phyloP scores from a whole-genome alignment of 495 filamentous ascomycete genomes.

The Rhizodiscina lignyota region DNA sequence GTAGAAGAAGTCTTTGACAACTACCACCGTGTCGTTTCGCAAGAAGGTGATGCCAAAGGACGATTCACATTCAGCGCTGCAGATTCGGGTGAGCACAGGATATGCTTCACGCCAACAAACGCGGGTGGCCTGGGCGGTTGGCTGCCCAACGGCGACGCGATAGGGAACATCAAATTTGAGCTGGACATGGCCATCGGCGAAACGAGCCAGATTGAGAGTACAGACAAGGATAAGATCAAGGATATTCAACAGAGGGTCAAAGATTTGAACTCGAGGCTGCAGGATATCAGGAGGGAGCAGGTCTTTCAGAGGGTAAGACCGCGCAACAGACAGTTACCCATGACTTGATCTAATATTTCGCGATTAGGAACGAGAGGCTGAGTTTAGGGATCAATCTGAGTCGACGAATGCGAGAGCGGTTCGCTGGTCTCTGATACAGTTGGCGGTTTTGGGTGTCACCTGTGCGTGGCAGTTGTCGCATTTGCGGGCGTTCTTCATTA shows the following conservation, averaged over 20 bases:
- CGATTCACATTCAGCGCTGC: constrained; percentile 94
- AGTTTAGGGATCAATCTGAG: constrained; percentile 96
- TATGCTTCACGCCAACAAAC: constrained; percentile 79
- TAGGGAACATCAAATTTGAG: constrained; percentile 1
- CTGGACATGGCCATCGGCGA: constrained; percentile 92
- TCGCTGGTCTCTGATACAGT: constrained; percentile 82
- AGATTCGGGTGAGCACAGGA: constrained; percentile 81
- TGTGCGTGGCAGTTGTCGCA: constrained; percentile 97
- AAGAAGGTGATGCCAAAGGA: constrained; percentile 57
- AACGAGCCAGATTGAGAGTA: constrained; percentile 85
- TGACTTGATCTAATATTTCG: constrained; percentile 3
- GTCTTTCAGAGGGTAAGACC: constrained; percentile 78
- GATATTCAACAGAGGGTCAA: constrained; percentile 80
- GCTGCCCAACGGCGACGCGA: constrained; percentile 1
- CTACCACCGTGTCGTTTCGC: constrained; percentile 85
- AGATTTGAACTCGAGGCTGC: constrained; percentile 75
- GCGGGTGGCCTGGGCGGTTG: constrained; percentile 32
- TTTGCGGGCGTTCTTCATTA: constrained; percentile 94
- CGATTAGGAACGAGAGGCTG: constrained; percentile 79
- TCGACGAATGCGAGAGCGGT: constrained; percentile 84
- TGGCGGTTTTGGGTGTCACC: constrained; percentile 72
- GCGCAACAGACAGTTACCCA: not conserved
- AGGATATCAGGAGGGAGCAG: constrained; percentile 87
- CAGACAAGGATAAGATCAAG: constrained; percentile 82
- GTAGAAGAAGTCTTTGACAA: constrained; percentile 97